Percentiles rank a stretch among this genome's conserved stretches.
Conservation (phyloP, 345 rosid genomes). For the Pistacia atlantica region DNA sequence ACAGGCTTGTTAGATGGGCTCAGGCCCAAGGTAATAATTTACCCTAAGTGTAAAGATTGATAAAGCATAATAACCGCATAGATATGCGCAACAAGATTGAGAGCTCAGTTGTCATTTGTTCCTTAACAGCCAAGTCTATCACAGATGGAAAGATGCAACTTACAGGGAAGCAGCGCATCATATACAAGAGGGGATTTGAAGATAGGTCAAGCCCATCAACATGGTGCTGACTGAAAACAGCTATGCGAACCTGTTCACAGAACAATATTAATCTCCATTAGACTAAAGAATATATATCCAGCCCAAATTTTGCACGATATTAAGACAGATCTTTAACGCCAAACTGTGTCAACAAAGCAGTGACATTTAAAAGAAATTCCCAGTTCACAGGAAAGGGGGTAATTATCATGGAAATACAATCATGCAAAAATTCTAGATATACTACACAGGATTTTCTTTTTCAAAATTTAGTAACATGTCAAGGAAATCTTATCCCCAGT, state of each 20-base stretch:
- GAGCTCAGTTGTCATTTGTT: background rate
- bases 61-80: background rate
- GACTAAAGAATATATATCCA: background rate
- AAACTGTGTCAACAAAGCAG: background rate
- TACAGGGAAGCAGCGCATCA: slow-evolving; percentile 99
- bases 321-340: background rate
- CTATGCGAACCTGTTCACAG: slow-evolving; percentile 83
- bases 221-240: slow-evolving; percentile 99
- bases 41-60: background rate
- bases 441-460: background rate
- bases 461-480: background rate
- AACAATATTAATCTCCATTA: slow-evolving; percentile 23
- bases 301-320: background rate
- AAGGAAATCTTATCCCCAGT: background rate
- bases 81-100: background rate
- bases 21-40: background rate
- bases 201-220: slow-evolving; percentile 96
- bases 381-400: background rate
- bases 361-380: background rate
- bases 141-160: slow-evolving; percentile 23
- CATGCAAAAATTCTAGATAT: slow-evolving; percentile 1
- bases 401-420: background rate
- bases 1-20: background rate
- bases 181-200: slow-evolving; percentile 93
- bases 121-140: background rate